Evolutionary conservation across 1,284 basidiomycete species (phyloP).

Genomic region (Mycena citricolor): DNA sequence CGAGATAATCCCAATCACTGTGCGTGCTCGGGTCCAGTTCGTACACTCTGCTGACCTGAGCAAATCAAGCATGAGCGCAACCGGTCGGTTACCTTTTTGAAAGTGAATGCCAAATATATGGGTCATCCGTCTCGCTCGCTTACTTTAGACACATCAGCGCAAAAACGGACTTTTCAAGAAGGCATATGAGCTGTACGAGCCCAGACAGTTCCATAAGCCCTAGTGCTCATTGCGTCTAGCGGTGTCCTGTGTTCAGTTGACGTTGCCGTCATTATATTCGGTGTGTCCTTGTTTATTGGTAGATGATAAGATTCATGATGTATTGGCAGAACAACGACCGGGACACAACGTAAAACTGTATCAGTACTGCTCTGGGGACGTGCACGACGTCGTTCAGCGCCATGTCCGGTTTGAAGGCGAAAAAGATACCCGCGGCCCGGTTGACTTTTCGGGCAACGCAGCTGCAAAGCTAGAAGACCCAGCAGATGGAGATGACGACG

Average conservation of each 20-base stretch:
- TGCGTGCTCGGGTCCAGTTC: slow-evolving; percentile 39
- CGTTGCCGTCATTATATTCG: slow-evolving; percentile 62
- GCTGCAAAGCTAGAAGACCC: slow-evolving; percentile 37
- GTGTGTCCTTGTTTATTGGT: slow-evolving; percentile 32
- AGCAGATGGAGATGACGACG: slow-evolving; percentile 44
- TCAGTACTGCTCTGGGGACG: slow-evolving; percentile 58
- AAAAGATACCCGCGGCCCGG: slow-evolving; percentile 47
- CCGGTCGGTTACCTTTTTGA: slow-evolving; percentile 87
- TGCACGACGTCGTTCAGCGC: slow-evolving; percentile 48
- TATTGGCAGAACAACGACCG: slow-evolving; percentile 45
- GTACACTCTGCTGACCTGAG: slow-evolving; percentile 26
- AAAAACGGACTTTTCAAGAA: slow-evolving; percentile 92
- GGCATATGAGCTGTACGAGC: slow-evolving; percentile 68
- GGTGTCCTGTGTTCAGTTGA: slow-evolving; percentile 69
- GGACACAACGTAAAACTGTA: slow-evolving; percentile 57
- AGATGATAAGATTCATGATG: slow-evolving; percentile 16
- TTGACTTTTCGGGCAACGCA: slow-evolving; percentile 44
- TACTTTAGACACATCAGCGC: slow-evolving; percentile 48
- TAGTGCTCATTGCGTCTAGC: slow-evolving; percentile 3
- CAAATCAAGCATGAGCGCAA: slow-evolving; percentile 89
- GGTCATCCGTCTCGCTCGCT: slow-evolving; percentile 20
- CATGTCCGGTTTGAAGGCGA: slow-evolving; percentile 53
- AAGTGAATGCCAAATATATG: slow-evolving; percentile 49
- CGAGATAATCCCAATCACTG: slow-evolving; percentile 83
- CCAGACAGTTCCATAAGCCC: not conserved